Conservation (phyloP, 2,329 filamentous ascomycete species). For the Colletotrichum spaethianum region DNA sequence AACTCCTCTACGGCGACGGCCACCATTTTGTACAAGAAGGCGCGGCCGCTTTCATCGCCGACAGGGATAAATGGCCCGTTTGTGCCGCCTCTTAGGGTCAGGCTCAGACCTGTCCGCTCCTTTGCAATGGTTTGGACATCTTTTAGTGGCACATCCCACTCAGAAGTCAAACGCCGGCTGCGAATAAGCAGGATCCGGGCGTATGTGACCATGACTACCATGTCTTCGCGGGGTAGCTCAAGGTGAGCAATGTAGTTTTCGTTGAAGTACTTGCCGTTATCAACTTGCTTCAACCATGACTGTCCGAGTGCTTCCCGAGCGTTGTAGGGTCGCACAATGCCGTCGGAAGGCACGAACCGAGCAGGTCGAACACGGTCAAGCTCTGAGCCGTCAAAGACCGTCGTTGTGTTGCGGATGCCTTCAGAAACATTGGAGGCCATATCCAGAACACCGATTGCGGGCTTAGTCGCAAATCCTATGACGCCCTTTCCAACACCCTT, state of each 20-base stretch:
- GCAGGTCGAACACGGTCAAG: slow-evolving; percentile 95
- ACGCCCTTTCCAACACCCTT: slow-evolving; percentile 98
- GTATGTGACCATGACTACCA: slow-evolving; percentile 91
- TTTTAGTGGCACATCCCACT: slow-evolving; percentile 97
- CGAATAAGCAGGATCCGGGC: slow-evolving; percentile 90
- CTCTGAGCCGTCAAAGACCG: slow-evolving; percentile 95
- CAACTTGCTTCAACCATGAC: slow-evolving; percentile 98
- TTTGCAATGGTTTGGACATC: slow-evolving; percentile 98
- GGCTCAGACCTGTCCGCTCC: slow-evolving; percentile 92
- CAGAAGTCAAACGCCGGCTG: slow-evolving; percentile 85
- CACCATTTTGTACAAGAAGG: slow-evolving; percentile 76
- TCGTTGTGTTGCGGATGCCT: slow-evolving; percentile 98
- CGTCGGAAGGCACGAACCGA: slow-evolving; percentile 92
- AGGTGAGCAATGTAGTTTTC: slow-evolving; percentile 98
- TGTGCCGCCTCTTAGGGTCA: slow-evolving; percentile 88
- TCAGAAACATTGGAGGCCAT: slow-evolving; percentile 97
- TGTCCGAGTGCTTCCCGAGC: slow-evolving; percentile 96
- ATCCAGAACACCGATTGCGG: slow-evolving; percentile 96
- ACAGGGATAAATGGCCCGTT: slow-evolving; percentile 97
- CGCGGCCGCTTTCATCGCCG: slow-evolving; percentile 82
- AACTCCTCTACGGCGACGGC: slow-evolving; percentile 78
- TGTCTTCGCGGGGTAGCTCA: slow-evolving; percentile 89
- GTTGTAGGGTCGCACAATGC: slow-evolving; percentile 93
- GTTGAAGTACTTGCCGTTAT: slow-evolving; percentile 98
- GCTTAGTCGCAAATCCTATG: slow-evolving; percentile 94